These are phyloP conservation scores for Saccharomycopsis vini DNA, from an alignment of 805 yeast genomes.

Conservation along the genomic window DNA sequence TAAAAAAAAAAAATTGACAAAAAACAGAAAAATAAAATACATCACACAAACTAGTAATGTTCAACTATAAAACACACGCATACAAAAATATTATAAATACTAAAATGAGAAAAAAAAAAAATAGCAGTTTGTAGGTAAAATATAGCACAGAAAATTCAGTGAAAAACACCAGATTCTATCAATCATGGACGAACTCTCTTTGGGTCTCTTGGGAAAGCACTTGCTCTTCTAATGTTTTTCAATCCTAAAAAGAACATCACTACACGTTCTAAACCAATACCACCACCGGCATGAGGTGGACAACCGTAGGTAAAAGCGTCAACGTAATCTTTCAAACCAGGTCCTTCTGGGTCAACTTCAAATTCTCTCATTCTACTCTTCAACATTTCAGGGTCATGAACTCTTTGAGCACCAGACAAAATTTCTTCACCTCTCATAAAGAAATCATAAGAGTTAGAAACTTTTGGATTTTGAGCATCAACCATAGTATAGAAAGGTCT, in stretches of 20 bases:
- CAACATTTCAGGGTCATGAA: constrained; percentile 84
- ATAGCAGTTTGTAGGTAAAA: not conserved
- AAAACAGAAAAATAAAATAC: too few relatives aligned
- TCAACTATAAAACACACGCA: too few relatives aligned
- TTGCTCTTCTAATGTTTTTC: constrained; percentile 97
- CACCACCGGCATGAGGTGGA: constrained; percentile 99
- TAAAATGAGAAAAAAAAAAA: too few relatives aligned
- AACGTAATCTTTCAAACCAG: constrained; percentile 84
- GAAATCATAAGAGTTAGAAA: constrained; percentile 97
- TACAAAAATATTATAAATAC: too few relatives aligned
- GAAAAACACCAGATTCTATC: not conserved
- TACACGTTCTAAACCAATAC: constrained; percentile 97
- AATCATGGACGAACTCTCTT: constrained; percentile 75
- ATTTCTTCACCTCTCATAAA: constrained; percentile 99
- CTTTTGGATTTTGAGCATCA: constrained; percentile 81
- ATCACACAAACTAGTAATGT: too few relatives aligned
- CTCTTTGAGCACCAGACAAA: constrained; percentile 98
- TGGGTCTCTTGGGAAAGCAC: constrained; percentile 98
- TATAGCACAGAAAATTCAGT: not conserved
- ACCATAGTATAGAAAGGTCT: constrained; percentile 99
- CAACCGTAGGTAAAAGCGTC: constrained; percentile 93
- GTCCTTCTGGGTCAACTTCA: constrained; percentile 69
- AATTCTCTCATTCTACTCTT: constrained; percentile 73
- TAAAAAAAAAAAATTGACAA: too few relatives aligned
- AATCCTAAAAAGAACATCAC: constrained; percentile 96